These are phyloP conservation scores for Aspergillus biplanus DNA, from an alignment of 495 filamentous ascomycete species.

Conservation along the genomic window DNA sequence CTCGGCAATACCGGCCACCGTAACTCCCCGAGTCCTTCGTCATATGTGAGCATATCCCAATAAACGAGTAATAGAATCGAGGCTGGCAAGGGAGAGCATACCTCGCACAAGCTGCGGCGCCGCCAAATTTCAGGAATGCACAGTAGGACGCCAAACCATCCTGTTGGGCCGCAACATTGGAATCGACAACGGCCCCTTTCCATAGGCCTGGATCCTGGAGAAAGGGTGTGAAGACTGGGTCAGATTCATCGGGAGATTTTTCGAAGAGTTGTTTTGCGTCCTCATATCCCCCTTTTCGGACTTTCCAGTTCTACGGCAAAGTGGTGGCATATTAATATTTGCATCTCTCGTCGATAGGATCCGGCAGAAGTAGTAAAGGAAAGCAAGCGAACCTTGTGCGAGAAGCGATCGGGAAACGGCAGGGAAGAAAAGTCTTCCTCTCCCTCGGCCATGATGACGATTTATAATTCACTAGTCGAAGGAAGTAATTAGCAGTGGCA, in stretches of 20 bases:
- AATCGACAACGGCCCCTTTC: slow-evolving; percentile 93
- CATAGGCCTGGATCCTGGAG: slow-evolving; percentile 81
- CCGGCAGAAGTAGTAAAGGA: background rate
- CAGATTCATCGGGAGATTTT: slow-evolving; percentile 81
- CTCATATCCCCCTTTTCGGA: slow-evolving; percentile 93
- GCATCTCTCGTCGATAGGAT: background rate
- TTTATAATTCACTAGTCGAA: slow-evolving; percentile 15
- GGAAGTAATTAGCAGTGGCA: slow-evolving; percentile 7
- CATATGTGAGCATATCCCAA: slow-evolving; percentile 17
- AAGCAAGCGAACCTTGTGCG: slow-evolving; percentile 72
- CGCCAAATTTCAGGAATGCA: slow-evolving; percentile 87
- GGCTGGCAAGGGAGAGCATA: slow-evolving; percentile 32
- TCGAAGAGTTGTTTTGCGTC: slow-evolving; percentile 87
- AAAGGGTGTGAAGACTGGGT: slow-evolving; percentile 84
- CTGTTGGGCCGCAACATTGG: slow-evolving; percentile 95
- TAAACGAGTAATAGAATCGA: slow-evolving; percentile 8
- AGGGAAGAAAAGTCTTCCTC: slow-evolving; percentile 86
- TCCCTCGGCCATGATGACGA: slow-evolving; percentile 52
- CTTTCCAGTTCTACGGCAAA: slow-evolving; percentile 84
- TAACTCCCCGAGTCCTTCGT: slow-evolving; percentile 70
- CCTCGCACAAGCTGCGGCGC: slow-evolving; percentile 75
- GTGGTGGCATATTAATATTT: slow-evolving; percentile 26
- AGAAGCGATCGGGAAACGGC: slow-evolving; percentile 79
- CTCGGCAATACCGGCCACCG: slow-evolving; percentile 79
- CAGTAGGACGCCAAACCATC: slow-evolving; percentile 88